phyloP scores from a whole-genome alignment of 352 stramenopile genomes.

The Globisporangium paddicum region DNA sequence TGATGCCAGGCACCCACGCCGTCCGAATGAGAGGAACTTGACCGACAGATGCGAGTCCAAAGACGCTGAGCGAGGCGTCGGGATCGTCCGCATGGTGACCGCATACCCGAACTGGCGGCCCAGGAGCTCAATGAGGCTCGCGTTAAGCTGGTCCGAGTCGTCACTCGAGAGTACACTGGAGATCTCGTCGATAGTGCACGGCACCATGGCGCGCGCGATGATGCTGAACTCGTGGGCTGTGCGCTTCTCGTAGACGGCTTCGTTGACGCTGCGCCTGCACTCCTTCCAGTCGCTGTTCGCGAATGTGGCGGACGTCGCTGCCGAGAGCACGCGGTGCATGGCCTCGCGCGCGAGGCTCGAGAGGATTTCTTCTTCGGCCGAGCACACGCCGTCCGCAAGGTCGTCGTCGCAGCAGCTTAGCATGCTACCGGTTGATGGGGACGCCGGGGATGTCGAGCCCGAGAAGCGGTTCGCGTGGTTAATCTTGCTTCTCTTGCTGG shows the following conservation, averaged over 20 bases:
- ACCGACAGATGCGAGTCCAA: conserved; percentile 16
- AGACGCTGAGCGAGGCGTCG: background rate
- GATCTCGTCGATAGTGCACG: conserved; percentile 23
- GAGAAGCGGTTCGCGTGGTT: conserved; percentile 5
- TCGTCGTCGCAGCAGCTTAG: background rate
- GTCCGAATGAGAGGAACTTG: conserved; percentile 25
- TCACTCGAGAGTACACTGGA: conserved; percentile 16
- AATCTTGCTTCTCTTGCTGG: background rate
- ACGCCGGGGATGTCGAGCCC: conserved; percentile 6
- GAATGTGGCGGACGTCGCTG: conserved; percentile 5
- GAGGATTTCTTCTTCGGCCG: conserved; percentile 9
- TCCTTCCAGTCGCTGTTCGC: conserved; percentile 6
- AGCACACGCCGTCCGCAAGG: background rate
- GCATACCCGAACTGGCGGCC: conserved; percentile 21
- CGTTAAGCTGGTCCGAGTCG: conserved; percentile 25
- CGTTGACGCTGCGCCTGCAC: background rate
- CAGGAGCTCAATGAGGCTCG: conserved; percentile 21
- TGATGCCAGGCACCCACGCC: background rate
- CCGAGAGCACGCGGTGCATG: conserved; percentile 12
- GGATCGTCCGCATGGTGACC: conserved; percentile 19
- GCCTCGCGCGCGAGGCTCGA: conserved; percentile 4
- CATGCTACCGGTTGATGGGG: background rate
- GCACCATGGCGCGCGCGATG: conserved; percentile 15
- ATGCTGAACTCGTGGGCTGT: conserved; percentile 13
- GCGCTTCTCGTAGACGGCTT: conserved; percentile 9